Percentiles rank a stretch among this genome's conserved stretches.
phyloP scores from a whole-genome alignment of 2,329 filamentous ascomycete genomes.

The Cadophora gregata region DNA sequence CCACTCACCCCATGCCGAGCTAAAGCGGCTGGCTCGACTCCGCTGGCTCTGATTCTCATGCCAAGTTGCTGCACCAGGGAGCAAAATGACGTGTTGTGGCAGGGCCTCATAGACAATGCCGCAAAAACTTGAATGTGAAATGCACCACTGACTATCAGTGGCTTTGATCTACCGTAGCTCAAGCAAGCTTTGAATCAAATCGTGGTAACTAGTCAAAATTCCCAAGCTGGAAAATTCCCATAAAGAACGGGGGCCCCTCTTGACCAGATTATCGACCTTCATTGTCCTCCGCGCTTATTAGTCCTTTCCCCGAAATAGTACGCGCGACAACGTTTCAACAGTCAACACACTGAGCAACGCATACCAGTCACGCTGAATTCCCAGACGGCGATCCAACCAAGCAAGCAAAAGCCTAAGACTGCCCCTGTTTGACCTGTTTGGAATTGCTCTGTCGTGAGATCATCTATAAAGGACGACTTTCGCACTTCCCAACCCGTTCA shows the following conservation, averaged over 20 bases:
- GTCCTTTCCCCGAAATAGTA: constrained; percentile 30
- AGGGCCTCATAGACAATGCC: constrained; percentile 4
- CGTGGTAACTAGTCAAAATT: neutral
- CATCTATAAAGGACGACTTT: constrained; percentile 28
- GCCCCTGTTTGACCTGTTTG: constrained; percentile 27
- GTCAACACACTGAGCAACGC: constrained; percentile 28
- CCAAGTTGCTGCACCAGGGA: neutral
- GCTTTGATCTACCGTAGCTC: constrained; percentile 8
- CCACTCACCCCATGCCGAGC: neutral
- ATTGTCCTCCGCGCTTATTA: constrained; percentile 18
- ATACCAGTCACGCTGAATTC: constrained; percentile 33
- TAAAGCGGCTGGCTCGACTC: neutral
- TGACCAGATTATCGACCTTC: constrained; percentile 1
- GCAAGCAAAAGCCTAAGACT: constrained; percentile 24
- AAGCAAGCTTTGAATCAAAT: constrained; percentile 21
- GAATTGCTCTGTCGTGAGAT: constrained; percentile 21
- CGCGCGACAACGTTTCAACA: constrained; percentile 34
- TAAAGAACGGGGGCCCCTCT: constrained; percentile 20
- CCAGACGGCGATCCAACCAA: constrained; percentile 26
- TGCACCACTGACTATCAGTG: constrained; percentile 15
- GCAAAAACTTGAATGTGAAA: constrained; percentile 13
- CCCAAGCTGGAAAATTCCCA: constrained; percentile 14
- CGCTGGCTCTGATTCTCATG: neutral
- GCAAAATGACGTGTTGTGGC: constrained; percentile 9
- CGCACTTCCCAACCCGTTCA: neutral